Conservation (phyloP, 495 filamentous ascomycete genomes). For the Neurospora cerealis region DNA sequence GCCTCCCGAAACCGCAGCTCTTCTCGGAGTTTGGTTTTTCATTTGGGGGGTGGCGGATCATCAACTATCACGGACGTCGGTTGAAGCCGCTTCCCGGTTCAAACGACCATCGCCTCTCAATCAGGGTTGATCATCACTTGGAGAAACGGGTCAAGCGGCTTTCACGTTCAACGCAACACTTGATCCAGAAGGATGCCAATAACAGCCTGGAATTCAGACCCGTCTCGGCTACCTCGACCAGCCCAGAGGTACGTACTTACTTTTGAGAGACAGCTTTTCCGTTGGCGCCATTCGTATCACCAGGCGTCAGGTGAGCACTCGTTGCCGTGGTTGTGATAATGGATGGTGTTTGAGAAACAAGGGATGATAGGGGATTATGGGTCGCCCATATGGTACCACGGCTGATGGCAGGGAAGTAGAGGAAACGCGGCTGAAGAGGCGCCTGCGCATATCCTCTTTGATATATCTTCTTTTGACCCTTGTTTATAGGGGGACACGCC, state of each 20-base stretch:
- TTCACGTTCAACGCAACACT: not conserved
- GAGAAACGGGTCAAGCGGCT: not conserved
- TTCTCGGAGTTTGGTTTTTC: not conserved
- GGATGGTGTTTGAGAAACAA: not conserved
- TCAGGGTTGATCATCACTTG: not conserved
- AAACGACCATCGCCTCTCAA: not conserved
- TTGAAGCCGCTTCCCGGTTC: not conserved
- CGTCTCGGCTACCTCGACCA: not conserved
- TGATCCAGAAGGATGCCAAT: not conserved
- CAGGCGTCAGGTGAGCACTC: not conserved
- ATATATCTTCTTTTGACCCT: not conserved
- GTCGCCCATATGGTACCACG: not conserved
- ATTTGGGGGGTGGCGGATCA: not conserved
- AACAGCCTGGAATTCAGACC: not conserved
- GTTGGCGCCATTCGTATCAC: not conserved
- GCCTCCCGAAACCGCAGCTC: not conserved
- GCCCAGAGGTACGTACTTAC: not conserved
- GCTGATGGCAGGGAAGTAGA: not conserved
- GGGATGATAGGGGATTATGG: not conserved
- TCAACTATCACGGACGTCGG: not conserved
- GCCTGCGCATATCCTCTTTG: not conserved
- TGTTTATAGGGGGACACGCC: not conserved
- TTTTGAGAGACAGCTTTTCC: not conserved
- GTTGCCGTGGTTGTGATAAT: not conserved
- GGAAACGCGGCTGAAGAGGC: not conserved